Evolutionary conservation across 2,329 filamentous ascomycete species (phyloP), one percentile per base, ranked within the genome.

Genomic region (Diplocarpon rosae): DNA sequence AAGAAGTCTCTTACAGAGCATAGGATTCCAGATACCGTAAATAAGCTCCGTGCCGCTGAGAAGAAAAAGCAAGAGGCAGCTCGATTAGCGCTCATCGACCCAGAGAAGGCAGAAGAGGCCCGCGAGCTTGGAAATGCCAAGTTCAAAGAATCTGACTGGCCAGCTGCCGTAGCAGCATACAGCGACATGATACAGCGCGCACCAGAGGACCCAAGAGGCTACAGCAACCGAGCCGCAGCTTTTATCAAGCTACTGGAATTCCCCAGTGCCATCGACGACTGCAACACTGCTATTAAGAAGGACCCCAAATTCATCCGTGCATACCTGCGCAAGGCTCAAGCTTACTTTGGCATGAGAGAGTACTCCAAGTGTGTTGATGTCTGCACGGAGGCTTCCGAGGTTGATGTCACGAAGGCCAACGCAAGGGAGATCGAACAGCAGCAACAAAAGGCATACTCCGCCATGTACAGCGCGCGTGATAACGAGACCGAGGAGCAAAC

Each of bases 401-500:
- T 93, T 48, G 92, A 98, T 64, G 73, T 73, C 47, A 69, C 67
- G 45, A 80, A 83, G 48, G 87, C 86, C 62, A 92, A 95, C 62
- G 73, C 83, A 0, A 78, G 87, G 33, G 92, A 98, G 70, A 95
- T 98, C 58, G 87, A 95, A 60, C 77, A 85, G 63, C 87, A 95
- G 68, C 85, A 90, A 65, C 84, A 94, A 66, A 96, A 95, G 75
- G 90, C 90, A 1, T 71, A 95, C 58, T 71, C 82, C 30, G 84
- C 87, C 55, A 94, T 96, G 77, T 96, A 92, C 68, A 73, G 84
- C 43, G 83, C 87, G 15, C 82, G 88, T 20, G 89, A 93, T 61
- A 92, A 92, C 56, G 92, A 98, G 77, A 89, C 85, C 0, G 92
- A 98, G 70, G 85, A 95, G 65, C 81, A 98, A 75, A 95, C 92